A percentile compares a stretch with the other conserved stretches of the same genome.
Conservation (phyloP, 805 yeast species). For the Ogataea haglerorum region DNA sequence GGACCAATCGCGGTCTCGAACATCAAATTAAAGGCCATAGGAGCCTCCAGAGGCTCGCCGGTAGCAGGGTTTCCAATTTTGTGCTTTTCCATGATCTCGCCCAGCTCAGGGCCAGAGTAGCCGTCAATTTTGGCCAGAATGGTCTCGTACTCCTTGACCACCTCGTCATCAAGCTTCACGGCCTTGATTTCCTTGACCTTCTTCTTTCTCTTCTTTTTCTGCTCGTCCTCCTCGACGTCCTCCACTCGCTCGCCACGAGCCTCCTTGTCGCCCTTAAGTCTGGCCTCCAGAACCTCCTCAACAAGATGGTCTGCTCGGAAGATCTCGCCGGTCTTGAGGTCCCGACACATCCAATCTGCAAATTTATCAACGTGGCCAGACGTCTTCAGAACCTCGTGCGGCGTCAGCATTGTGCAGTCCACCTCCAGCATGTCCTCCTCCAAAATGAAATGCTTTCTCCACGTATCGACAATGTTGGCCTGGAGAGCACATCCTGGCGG, state of each 20-base stretch:
- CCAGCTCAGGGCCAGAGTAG: conserved; percentile 87
- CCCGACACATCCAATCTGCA: conserved; percentile 99
- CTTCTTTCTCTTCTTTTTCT: conserved; percentile 90
- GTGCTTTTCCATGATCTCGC: conserved; percentile 79
- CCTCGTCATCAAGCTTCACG: conserved; percentile 77
- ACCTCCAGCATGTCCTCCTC: conserved; percentile 99
- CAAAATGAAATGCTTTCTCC: conserved; percentile 96
- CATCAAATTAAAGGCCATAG: conserved; percentile 96
- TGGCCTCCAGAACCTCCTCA: conserved; percentile 94
- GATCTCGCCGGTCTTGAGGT: conserved; percentile 92
- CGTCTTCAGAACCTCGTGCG: conserved; percentile 95
- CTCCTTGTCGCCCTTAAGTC: conserved; percentile 94
- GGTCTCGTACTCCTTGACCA: conserved; percentile 75
- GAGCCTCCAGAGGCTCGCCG: conserved; percentile 80
- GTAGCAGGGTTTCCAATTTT: conserved; percentile 90
- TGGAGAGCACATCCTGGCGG: conserved; percentile 99
- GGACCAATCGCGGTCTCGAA: conserved; percentile 99
- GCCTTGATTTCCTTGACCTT: conserved; percentile 94
- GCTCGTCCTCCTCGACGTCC: conserved; percentile 64
- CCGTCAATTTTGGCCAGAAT: conserved; percentile 95
- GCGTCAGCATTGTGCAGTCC: conserved; percentile 97
- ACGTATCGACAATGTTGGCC: conserved; percentile 88
- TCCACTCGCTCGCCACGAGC: conserved; percentile 83
- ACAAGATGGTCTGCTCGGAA: conserved; percentile 98
- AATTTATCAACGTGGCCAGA: conserved; percentile 99